Conservation (phyloP, 495 filamentous ascomycete genomes). For the Friedmanniomyces endolithicus region DNA sequence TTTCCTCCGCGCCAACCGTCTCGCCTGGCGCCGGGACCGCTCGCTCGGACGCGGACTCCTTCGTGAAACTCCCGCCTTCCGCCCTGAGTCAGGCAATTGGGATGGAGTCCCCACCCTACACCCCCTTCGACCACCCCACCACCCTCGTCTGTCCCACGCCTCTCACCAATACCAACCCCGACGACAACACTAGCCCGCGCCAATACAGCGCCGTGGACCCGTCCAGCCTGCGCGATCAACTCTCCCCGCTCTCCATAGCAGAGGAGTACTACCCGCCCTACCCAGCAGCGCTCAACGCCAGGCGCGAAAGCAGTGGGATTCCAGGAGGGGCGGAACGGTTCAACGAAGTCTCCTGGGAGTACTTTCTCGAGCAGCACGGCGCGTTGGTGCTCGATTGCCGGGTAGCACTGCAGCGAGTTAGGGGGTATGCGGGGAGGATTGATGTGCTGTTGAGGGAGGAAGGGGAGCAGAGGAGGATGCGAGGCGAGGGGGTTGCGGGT, state of each 20-base stretch:
- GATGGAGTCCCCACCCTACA: conserved; percentile 16
- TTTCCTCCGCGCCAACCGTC: background rate
- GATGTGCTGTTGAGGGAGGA: background rate
- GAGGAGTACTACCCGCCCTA: background rate
- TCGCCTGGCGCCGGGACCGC: conserved; percentile 2
- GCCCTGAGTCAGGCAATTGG: conserved; percentile 3
- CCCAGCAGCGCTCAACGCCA: too few relatives aligned
- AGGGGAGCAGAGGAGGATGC: background rate
- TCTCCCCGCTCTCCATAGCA: background rate
- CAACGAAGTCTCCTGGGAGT: conserved; percentile 12
- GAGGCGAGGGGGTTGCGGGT: background rate
- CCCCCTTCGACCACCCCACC: conserved; percentile 13
- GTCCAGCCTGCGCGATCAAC: background rate
- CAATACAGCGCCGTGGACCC: background rate
- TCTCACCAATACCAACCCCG: background rate
- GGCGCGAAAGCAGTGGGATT: background rate
- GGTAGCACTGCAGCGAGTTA: conserved; percentile 4
- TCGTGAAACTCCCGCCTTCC: background rate
- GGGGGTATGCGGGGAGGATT: conserved; percentile 6
- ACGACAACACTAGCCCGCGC: background rate
- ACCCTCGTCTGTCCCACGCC: too few relatives aligned
- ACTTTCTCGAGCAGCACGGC: conserved; percentile 3
- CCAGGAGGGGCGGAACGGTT: background rate
- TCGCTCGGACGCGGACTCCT: too few relatives aligned
- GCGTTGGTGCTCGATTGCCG: conserved; percentile 1